Percentiles rank a stretch among this genome's conserved stretches.
Conservation (phyloP, 441 rosid species). For the Geranium incanum region DNA sequence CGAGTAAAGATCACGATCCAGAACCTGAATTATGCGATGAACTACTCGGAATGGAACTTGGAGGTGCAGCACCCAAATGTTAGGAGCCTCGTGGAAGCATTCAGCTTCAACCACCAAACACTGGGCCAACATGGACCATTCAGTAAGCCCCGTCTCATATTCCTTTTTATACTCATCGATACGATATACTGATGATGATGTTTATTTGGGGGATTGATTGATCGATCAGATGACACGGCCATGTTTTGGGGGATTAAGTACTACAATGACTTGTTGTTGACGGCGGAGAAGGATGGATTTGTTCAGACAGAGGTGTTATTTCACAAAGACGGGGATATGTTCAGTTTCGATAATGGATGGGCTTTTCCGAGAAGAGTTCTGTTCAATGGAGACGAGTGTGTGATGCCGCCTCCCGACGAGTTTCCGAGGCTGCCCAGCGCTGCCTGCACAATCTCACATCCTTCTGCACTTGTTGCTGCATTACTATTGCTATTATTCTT, state of each 20-base stretch:
- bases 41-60: slow-evolving; percentile 81
- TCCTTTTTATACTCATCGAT: neutral
- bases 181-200: no score
- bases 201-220: neutral
- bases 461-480: neutral
- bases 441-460: neutral
- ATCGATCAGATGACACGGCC: slow-evolving; percentile 56
- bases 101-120: slow-evolving; percentile 86
- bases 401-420: slow-evolving; percentile 73
- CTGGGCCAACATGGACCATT: slow-evolving; percentile 28
- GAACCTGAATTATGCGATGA: slow-evolving; percentile 76
- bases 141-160: neutral
- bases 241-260: slow-evolving; percentile 71
- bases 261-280: slow-evolving; percentile 64
- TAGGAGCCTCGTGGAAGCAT: slow-evolving; percentile 71
- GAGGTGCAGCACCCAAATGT: slow-evolving; percentile 91
- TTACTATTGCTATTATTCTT: neutral
- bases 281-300: slow-evolving; percentile 54
- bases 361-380: slow-evolving; percentile 64
- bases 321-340: slow-evolving; percentile 42
- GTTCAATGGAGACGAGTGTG: slow-evolving; percentile 86
- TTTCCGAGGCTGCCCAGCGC: slow-evolving; percentile 60
- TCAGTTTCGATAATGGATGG: slow-evolving; percentile 83
- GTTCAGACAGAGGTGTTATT: slow-evolving; percentile 65
- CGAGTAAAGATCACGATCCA: slow-evolving; percentile 78